Percentiles rank a stretch among this genome's conserved stretches.
Conservation (phyloP, 495 filamentous ascomycete genomes). For the Pseudomonodictys pantanalensis region DNA sequence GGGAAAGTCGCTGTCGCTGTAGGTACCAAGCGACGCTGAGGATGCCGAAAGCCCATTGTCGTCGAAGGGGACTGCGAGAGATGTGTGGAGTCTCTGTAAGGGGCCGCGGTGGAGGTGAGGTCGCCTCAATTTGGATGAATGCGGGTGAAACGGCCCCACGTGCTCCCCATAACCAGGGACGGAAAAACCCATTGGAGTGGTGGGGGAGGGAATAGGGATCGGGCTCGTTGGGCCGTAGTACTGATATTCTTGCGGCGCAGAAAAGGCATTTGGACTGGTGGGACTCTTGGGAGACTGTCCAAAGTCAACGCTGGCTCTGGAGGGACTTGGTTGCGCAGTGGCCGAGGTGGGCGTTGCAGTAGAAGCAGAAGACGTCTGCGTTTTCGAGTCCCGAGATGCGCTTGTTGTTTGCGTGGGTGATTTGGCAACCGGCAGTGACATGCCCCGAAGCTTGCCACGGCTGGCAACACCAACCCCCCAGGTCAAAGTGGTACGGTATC, state of each 20-base stretch:
- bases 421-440: constrained; percentile 80
- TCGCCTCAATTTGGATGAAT: constrained; percentile 33
- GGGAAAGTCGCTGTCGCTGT: constrained; percentile 46
- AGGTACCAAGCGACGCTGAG: constrained; percentile 45
- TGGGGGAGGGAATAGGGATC: constrained; percentile 37
- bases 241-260: constrained; percentile 29
- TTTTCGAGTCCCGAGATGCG: constrained; percentile 14
- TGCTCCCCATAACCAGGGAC: constrained; percentile 39
- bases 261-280: constrained; percentile 27
- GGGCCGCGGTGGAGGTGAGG: constrained; percentile 32
- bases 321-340: constrained; percentile 9
- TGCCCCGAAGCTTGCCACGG: constrained; percentile 86
- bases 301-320: constrained; percentile 25
- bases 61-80: constrained; percentile 40
- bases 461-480: constrained; percentile 98
- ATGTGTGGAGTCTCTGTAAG: constrained; percentile 45
- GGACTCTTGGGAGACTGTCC: constrained; percentile 20
- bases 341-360: not conserved
- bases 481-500: constrained; percentile 95
- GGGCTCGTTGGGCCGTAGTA: constrained; percentile 34
- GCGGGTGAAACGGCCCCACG: constrained; percentile 31
- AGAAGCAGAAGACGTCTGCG: constrained; percentile 21
- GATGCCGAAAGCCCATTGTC: constrained; percentile 45
- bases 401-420: constrained; percentile 48
- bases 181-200: constrained; percentile 33